Evolutionary conservation across 2,329 filamentous ascomycete genomes (phyloP), one percentile per base, ranked within the genome.

Genomic region (Trichoderma pleuroti): DNA sequence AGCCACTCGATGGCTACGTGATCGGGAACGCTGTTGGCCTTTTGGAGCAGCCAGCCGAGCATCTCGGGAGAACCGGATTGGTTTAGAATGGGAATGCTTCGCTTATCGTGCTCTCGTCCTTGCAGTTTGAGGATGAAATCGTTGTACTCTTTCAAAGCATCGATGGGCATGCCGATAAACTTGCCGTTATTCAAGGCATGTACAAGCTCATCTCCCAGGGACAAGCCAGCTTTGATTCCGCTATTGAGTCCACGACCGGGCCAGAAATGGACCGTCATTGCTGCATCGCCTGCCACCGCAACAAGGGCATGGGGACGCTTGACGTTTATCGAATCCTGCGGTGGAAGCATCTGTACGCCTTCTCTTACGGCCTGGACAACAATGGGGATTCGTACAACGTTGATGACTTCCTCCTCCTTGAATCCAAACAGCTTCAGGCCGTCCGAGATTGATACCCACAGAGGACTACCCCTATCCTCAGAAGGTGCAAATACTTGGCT

Each of bases 251-350:
- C 79, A 9, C 79, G 75, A 0, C 80, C 80, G 0, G 80, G 78
- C 80, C 78, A 81, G 62, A 81, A 81, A 70, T 81, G 78, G 4
- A 81, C 79, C 9, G 77, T 80, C 77, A 81, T 80, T 28, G 78
- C 78, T 2, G 79, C 77, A 42, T 81, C 80, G 2, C 79, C 80
- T 0, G 79, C 78, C 1, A 81, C 76, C 0, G 79, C 78, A 0
- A 80, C 79, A 2, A 81, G 75, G 0, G 74, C 79, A 21, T 80
- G 78, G 2, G 78, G 77, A 0, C 78, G 76, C 11, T 70, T 72
- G 54, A 78, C 68, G 12, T 68, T 74, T 24, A 71, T 71, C 5
- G 76, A 75, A 61, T 80, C 78, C 18, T 72, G 72, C 0, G 74
- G 73, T 0, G 76, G 76, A 7, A 81, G 72, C 54, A 70, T 68